phyloP scores from a whole-genome alignment of 768 basidiomycete genomes.

The Lactifluus piperatus region DNA sequence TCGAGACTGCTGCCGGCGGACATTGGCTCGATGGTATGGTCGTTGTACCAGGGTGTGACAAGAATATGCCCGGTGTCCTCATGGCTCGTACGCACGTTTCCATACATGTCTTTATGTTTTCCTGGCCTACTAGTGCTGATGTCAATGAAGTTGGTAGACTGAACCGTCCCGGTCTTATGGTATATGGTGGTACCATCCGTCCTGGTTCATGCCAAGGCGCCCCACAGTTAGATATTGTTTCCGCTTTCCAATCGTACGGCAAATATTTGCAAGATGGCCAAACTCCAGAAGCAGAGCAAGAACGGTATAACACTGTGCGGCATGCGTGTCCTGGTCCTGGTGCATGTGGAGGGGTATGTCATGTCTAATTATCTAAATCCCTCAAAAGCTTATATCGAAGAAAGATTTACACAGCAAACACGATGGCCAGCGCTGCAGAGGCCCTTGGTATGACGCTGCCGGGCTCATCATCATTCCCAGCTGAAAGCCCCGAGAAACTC shows the following conservation, averaged over 20 bases:
- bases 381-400: conserved; percentile 8
- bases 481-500: conserved; percentile 82
- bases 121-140: not conserved
- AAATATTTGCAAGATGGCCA: conserved; percentile 87
- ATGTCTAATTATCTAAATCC: not conserved
- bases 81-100: conserved; percentile 71
- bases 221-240: conserved; percentile 89
- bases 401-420: conserved; percentile 97
- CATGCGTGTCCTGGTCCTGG: conserved; percentile 97
- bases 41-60: conserved; percentile 95
- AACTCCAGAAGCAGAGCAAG: conserved; percentile 72
- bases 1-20: conserved; percentile 92
- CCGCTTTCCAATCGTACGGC: conserved; percentile 96
- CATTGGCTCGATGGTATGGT: conserved; percentile 99
- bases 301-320: conserved; percentile 79
- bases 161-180: conserved; percentile 95
- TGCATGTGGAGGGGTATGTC: conserved; percentile 85
- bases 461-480: conserved; percentile 95
- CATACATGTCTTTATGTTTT: not conserved
- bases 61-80: conserved; percentile 99
- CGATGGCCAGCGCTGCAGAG: conserved; percentile 95
- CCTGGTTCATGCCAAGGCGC: conserved; percentile 85
- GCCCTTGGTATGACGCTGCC: conserved; percentile 94
- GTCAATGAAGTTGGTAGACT: conserved; percentile 68
- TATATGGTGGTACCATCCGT: conserved; percentile 93